Evolutionary conservation across 345 rosid genomes (phyloP), one percentile per base, ranked within the genome.

Genomic region (Populus nigra): DNA sequence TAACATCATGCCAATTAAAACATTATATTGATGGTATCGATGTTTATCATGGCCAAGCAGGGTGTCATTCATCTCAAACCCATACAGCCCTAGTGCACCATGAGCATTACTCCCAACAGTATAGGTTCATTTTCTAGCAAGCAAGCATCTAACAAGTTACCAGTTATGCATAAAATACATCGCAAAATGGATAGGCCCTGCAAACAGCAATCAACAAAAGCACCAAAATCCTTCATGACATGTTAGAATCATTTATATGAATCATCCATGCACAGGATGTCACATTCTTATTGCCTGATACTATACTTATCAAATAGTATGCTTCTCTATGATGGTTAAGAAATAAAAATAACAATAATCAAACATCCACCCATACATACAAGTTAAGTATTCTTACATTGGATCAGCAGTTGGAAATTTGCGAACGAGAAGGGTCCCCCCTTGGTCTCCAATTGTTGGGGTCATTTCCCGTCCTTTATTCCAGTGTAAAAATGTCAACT

Each of bases 361-460:
- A 73, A 16, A 36, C 4, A 74, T 53, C 69, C 63, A 23, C 62
- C 65, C 33, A 63, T 35, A 12, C 41, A 7, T 70, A 66, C 45
- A 45, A 62, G 65, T 45, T 73, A 76, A 76, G 79, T 55, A 68
- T 65, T 49, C 84, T 87, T 87, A 93, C 97, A 68, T 78, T 73
- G 94, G 87, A 87, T 86, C 81, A 43, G 90, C 88, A 53, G 76
- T 45, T 22, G 98, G 91, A 84, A 96, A 81, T 83, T 92, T 96
- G 63, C 99, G 89, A 63, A 96, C 85, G 25, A 96, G 99, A 84
- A 92, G 95, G 17, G 98, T 90, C 72, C 92, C 90, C n/a, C 89
- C 90, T 62, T 88, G 79, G 31, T 77, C 85, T 73, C 90, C 92
- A 27, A 86, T 76, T 72, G 90, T 84, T 33, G 96, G 92, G 69